Percentiles rank a stretch among this genome's conserved stretches.
Conservation (phyloP, 139 green algal genomes). For the Coelastrella sp. region DNA sequence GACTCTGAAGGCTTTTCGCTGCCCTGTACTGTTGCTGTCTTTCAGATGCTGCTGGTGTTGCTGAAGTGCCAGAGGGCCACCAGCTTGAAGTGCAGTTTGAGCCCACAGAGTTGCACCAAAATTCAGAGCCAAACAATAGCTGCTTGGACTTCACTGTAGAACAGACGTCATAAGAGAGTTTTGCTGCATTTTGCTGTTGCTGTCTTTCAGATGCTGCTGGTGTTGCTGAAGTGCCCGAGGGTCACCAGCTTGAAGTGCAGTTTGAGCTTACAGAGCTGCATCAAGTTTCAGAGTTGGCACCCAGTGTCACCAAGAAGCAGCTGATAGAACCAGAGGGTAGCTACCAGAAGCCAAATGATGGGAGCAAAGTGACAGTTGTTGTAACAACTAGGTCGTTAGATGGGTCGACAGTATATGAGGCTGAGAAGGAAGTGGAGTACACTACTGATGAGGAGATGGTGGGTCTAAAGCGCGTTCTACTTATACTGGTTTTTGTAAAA, state of each 20-base stretch:
- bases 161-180: neutral
- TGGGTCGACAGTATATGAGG: slow-evolving; percentile 79
- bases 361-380: slow-evolving; percentile 70
- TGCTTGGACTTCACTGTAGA: neutral
- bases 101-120: too few relatives aligned
- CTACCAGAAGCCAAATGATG: slow-evolving; percentile 79
- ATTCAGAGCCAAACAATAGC: neutral
- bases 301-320: slow-evolving; percentile 83
- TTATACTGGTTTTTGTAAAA: neutral
- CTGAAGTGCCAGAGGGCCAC: too few relatives aligned
- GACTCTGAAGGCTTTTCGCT: too few relatives aligned
- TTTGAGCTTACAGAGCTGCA: slow-evolving; percentile 86
- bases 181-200: neutral
- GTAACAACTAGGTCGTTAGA: slow-evolving; percentile 61
- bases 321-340: slow-evolving; percentile 78
- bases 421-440: slow-evolving; percentile 28
- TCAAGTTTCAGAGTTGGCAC: slow-evolving; percentile 40
- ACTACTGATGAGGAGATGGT: slow-evolving; percentile 58
- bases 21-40: too few relatives aligned
- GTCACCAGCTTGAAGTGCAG: slow-evolving; percentile 77
- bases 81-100: too few relatives aligned
- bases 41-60: too few relatives aligned
- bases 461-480: too few relatives aligned
- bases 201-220: slow-evolving; percentile 79
- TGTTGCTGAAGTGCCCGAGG: slow-evolving; percentile 69